Evolutionary conservation across 2,329 filamentous ascomycete genomes (phyloP), one percentile per base, ranked within the genome.

Genomic region (Mycosphaerella sp.): DNA sequence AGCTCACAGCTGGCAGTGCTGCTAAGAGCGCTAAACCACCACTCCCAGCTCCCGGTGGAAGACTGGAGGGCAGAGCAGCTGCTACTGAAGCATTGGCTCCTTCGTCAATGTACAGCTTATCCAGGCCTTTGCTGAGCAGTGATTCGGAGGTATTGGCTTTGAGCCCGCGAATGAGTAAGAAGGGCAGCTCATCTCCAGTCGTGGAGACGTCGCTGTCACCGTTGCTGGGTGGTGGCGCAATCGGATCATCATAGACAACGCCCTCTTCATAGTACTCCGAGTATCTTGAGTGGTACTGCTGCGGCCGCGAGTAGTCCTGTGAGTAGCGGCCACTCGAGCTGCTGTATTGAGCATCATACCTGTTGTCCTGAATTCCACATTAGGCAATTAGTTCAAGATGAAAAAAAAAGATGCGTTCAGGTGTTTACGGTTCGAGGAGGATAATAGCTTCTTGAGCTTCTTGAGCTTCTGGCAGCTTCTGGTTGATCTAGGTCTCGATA

Each of bases 151-250:
- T 81, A 11, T 85, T 84, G 0, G 80, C 72, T 32, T 88, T 82
- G 6, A 95, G 73, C 6, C 84, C 84, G 56, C 87, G 83, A 23
- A 93, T 76, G 4, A 93, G 80, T 17, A 93, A 73, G 60, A 91
- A 59, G 11, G 55, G 56, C 26, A 58, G 48, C 7, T 56, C 54
- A 26, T 54, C 51, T 4, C 56, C 57, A 8, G 61, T 61, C 4
- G 52, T 43, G 11, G 58, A 61, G 12, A 60, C 48, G 47, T 66
- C 66, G 41, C 58, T 47, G 49, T 66, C 60, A 12, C 62, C 62
- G 38, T 55, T 60, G 49, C 56, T 57, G 32, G 53, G 43, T 9
- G 62, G 54, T 41, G 59, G 59, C 38, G 55, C 57, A 9, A 50
- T 51, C n/a, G 55, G 54, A 26, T 61, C 54, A 11, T 57, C 53